Evolutionary conservation across 768 basidiomycete genomes (phyloP).

Genomic region (Botryobasidium botryosum): DNA sequence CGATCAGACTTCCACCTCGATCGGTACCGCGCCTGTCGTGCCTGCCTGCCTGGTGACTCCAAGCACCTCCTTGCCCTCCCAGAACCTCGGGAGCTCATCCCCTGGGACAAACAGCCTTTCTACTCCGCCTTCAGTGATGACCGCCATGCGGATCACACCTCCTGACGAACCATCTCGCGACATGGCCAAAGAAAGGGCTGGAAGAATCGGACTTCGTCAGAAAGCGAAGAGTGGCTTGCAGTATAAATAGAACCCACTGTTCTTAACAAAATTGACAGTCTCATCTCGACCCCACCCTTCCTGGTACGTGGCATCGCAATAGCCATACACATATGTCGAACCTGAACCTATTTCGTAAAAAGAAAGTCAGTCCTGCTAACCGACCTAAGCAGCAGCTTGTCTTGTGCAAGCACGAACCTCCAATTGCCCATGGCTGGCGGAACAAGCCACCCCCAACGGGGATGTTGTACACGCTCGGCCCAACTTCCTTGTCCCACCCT

Average conservation of each 20-base stretch:
- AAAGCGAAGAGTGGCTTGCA: neutral
- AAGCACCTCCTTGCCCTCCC: conserved; percentile 69
- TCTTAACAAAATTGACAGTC: conserved; percentile 87
- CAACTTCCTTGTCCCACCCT: conserved; percentile 86
- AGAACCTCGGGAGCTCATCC: conserved; percentile 73
- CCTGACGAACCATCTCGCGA: conserved; percentile 95
- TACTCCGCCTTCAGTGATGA: conserved; percentile 84
- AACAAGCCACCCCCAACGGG: conserved; percentile 94
- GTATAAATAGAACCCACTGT: conserved; percentile 45
- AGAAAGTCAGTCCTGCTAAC: too few species aligned
- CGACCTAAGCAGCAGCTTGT: neutral
- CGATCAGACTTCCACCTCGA: conserved; percentile 14
- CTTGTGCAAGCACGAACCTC: conserved; percentile 36
- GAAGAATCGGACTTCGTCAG: neutral
- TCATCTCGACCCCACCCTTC: conserved; percentile 84
- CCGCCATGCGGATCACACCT: conserved; percentile 92
- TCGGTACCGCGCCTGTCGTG: conserved; percentile 8
- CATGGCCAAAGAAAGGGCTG: conserved; percentile 92
- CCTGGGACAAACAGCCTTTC: conserved; percentile 89
- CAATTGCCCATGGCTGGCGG: conserved; percentile 97
- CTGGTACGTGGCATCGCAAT: conserved; percentile 94
- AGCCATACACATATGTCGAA: conserved; percentile 95
- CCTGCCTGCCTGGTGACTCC: conserved; percentile 15
- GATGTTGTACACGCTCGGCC: conserved; percentile 91
- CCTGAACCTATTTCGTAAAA: conserved; percentile 93